Evolutionary conservation across 345 rosid species (phyloP).

Genomic region (Luvunga scandens): DNA sequence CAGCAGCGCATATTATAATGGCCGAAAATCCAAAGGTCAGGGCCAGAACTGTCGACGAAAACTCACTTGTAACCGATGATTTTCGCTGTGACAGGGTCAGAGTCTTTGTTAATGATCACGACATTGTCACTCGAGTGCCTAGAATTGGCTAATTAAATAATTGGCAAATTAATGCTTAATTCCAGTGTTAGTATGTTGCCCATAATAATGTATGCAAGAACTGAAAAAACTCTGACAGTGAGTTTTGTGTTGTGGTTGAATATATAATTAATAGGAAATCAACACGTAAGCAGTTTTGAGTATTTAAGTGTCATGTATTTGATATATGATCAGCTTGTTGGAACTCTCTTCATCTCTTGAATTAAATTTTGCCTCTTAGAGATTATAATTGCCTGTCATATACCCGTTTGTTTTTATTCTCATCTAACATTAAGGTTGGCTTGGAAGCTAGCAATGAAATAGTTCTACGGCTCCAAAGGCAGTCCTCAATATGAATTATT

Average conservation of each 20-base stretch:
- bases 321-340: too few species aligned
- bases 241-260: background rate
- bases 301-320: background rate
- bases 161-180: background rate
- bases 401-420: too few species aligned
- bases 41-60: background rate
- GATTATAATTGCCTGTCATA: too few species aligned
- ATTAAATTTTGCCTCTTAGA: too few species aligned
- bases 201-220: background rate
- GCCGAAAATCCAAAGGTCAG: slow-evolving; percentile 5
- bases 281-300: background rate
- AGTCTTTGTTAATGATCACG: background rate
- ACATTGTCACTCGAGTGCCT: background rate
- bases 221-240: background rate
- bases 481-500: too few species aligned
- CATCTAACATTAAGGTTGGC: too few species aligned
- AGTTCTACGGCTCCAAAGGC: too few species aligned
- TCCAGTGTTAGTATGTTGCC: background rate
- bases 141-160: background rate
- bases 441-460: too few species aligned
- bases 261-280: background rate
- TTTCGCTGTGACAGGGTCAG: slow-evolving; percentile 21
- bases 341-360: too few species aligned
- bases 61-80: background rate
- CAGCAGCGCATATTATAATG: slow-evolving; percentile 1